Evolutionary conservation across 164 flowering plant genomes (phyloP).

Genomic region (Annona squamosa): DNA sequence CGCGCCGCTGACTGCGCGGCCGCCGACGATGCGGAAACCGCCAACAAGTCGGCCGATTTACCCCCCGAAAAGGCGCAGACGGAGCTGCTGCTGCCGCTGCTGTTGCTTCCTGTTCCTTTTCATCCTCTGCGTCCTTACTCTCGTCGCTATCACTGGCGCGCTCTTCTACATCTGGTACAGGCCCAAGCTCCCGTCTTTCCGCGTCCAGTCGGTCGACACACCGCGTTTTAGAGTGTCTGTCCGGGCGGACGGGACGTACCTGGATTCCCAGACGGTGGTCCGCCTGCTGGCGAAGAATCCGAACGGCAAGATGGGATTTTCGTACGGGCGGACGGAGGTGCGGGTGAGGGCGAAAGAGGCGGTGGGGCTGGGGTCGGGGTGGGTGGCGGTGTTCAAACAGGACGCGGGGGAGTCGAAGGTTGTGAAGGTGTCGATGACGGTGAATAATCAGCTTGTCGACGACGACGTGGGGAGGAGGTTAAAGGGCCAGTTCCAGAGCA

Average conservation of each 20-base stretch:
- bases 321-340: constrained; percentile 24
- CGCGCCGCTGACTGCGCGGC: constrained; percentile 2
- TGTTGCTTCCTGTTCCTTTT: constrained; percentile 29
- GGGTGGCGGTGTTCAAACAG: constrained; percentile 31
- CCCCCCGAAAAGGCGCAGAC: constrained; percentile 16
- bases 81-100: constrained; percentile 30
- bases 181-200: constrained; percentile 48
- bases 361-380: constrained; percentile 33
- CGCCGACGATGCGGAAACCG: constrained; percentile 9
- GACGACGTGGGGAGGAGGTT: constrained; percentile 29
- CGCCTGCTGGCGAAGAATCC: constrained; percentile 44
- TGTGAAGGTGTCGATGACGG: constrained; percentile 31
- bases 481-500: constrained; percentile 18
- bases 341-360: constrained; percentile 11
- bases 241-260: constrained; percentile 38
- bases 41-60: constrained; percentile 21
- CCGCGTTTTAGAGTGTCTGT: constrained; percentile 28
- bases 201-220: constrained; percentile 35
- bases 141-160: constrained; percentile 17
- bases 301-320: constrained; percentile 27
- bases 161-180: constrained; percentile 49
- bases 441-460: constrained; percentile 22
- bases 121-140: constrained; percentile 18
- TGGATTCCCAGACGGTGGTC: constrained; percentile 25
- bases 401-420: constrained; percentile 28